Evolutionary conservation across 2,329 filamentous ascomycete species (phyloP), one percentile per base, ranked within the genome.

Genomic region (Exophiala bonariae): DNA sequence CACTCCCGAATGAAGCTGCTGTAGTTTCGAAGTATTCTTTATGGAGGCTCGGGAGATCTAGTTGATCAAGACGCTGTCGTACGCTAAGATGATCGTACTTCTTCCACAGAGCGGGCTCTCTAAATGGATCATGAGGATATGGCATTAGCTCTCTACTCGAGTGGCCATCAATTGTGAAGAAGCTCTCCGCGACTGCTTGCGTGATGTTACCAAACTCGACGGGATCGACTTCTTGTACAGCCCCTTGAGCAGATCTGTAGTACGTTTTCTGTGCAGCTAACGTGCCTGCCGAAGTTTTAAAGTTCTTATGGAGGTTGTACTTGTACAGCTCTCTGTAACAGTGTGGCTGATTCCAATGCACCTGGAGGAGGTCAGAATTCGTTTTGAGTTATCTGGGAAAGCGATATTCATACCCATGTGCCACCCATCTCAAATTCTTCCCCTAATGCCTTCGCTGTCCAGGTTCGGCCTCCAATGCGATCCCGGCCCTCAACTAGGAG

Each of bases 401-500:
- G 11, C 6, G 11, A 11, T 6, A 26, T 11, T 22, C 41, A n/a
- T 44, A 44, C 61, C 67, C 69, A 73, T 0, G 69, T 71, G 0
- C 70, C 69, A 8, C 70, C 69, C 65, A 73, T 70, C 41, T 73
- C 70, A 31, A 67, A 61, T 0, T 65, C 61, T 11, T 61, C 62
- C 0, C 66, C 66, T 1, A 66, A 16, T n/a, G 57, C 56, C 6
- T 60, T 55, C 0, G 67, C 64, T 0, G 65, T 69, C 69, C 67
- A 73, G 33, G 68, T 71, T 4, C 69, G 63, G 2, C 69, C 69
- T 3, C 69, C 69, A n/a, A 72, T 68, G 3, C 69, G 66, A 44
- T 72, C 68, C 0, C 69, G 63, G 3, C 62, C 70, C 47, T 72
- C 68, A 0, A 72, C 35, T 3, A 70, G 49, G 1, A 71, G 50